A percentile compares a stretch with the other conserved stretches of the same genome.
Evolutionary conservation across 2,329 filamentous ascomycete genomes (phyloP).

Genomic region (Aureobasidium sp.): DNA sequence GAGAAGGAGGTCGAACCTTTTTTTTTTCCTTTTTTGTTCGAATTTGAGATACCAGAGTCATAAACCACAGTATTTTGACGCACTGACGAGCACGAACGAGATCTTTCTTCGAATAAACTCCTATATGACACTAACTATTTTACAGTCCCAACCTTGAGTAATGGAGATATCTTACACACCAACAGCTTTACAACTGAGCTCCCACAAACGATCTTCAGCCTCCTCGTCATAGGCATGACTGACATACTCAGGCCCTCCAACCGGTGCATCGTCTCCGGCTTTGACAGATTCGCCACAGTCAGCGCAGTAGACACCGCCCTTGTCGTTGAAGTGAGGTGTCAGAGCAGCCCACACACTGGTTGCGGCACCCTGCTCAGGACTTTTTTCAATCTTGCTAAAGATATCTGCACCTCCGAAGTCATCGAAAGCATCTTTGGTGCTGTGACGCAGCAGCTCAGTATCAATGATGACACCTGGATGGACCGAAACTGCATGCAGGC

Average conservation of each 20-base stretch:
- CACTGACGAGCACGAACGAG: not conserved
- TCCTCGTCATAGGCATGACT: slow-evolving; percentile 33
- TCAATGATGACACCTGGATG: slow-evolving; percentile 38
- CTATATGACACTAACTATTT: not conserved
- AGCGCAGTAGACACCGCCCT: slow-evolving; percentile 42
- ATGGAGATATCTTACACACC: slow-evolving; percentile 17
- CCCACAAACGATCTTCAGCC: slow-evolving; percentile 38
- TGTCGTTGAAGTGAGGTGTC: slow-evolving; percentile 37
- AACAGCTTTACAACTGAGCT: slow-evolving; percentile 29
- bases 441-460: slow-evolving; percentile 18
- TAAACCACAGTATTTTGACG: not conserved
- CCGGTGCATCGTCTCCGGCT: slow-evolving; percentile 22
- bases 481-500: slow-evolving; percentile 39
- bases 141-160: not conserved
- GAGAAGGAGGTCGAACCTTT: not conserved
- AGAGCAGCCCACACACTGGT: slow-evolving; percentile 43
- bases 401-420: not conserved
- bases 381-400: not conserved
- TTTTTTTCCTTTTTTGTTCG: not conserved
- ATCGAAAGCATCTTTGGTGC: not conserved
- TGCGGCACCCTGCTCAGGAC: slow-evolving; percentile 21
- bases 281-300: slow-evolving; percentile 35
- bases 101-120: not conserved
- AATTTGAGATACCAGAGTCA: slow-evolving; percentile 3
- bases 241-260: slow-evolving; percentile 27